phyloP scores from a whole-genome alignment of 2,329 filamentous ascomycete species.

The Ophiostoma quercus region DNA sequence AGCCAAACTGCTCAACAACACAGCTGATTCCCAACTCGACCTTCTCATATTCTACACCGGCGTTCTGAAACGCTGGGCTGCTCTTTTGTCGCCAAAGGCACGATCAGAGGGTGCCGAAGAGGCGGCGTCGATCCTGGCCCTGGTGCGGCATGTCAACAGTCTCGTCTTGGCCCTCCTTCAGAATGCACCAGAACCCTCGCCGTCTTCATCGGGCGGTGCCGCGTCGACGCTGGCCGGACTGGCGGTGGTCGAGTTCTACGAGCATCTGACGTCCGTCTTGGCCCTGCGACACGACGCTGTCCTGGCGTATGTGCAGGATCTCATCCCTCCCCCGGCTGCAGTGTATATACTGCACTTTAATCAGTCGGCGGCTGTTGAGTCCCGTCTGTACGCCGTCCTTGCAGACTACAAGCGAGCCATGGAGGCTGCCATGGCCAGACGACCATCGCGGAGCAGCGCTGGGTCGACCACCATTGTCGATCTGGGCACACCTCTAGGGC shows the following conservation, averaged over 20 bases:
- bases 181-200: slow-evolving; percentile 40
- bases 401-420: slow-evolving; percentile 70
- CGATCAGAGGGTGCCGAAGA: slow-evolving; percentile 14
- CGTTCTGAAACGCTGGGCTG: slow-evolving; percentile 58
- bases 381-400: slow-evolving; percentile 64
- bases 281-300: slow-evolving; percentile 43
- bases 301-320: slow-evolving; percentile 56
- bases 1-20: slow-evolving; percentile 45
- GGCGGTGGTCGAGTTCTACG: slow-evolving; percentile 65
- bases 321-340: slow-evolving; percentile 61
- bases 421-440: slow-evolving; percentile 52
- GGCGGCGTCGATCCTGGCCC: slow-evolving; percentile 35
- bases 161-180: slow-evolving; percentile 58
- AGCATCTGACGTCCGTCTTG: slow-evolving; percentile 53
- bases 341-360: slow-evolving; percentile 68
- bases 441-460: slow-evolving; percentile 21
- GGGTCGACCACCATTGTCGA: slow-evolving; percentile 11
- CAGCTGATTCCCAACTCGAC: slow-evolving; percentile 48
- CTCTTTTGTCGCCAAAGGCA: slow-evolving; percentile 40
- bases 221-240: slow-evolving; percentile 38
- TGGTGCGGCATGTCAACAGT: slow-evolving; percentile 48
- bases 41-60: slow-evolving; percentile 63
- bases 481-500: slow-evolving; percentile 14
- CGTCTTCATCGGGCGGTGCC: slow-evolving; percentile 27
- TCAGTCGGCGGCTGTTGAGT: slow-evolving; percentile 56